Conservation (phyloP, 2,329 filamentous ascomycete species). For the Dactylellina cionopaga region DNA sequence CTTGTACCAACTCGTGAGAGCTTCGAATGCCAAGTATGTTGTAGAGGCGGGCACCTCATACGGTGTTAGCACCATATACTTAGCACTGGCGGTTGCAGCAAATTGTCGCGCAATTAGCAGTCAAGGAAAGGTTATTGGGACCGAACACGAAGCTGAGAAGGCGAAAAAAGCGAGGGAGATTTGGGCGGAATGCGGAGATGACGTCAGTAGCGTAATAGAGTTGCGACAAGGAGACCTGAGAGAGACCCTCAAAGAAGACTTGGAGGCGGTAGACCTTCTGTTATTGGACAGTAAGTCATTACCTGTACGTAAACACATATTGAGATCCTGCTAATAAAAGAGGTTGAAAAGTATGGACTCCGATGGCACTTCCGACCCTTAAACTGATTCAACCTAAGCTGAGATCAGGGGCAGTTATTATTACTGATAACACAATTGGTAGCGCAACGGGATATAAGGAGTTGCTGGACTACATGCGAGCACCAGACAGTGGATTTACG, state of each 20-base stretch:
- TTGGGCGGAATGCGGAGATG: slow-evolving; percentile 66
- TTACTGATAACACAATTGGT: slow-evolving; percentile 65
- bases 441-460: slow-evolving; percentile 63
- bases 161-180: slow-evolving; percentile 66
- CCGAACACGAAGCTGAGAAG: slow-evolving; percentile 70
- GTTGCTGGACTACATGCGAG: slow-evolving; percentile 63
- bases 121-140: slow-evolving; percentile 67
- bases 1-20: slow-evolving; percentile 67
- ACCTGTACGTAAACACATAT: not conserved
- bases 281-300: slow-evolving; percentile 69
- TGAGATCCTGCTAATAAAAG: too few species aligned
- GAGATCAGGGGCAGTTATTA: slow-evolving; percentile 64
- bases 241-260: slow-evolving; percentile 66
- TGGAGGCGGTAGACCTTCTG: slow-evolving; percentile 68
- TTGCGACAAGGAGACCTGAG: slow-evolving; percentile 69
- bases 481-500: slow-evolving; percentile 65
- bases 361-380: slow-evolving; percentile 67
- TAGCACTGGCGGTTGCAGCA: slow-evolving; percentile 68
- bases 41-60: slow-evolving; percentile 72
- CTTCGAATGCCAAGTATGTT: slow-evolving; percentile 65
- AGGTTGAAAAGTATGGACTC: slow-evolving; percentile 66
- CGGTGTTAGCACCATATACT: slow-evolving; percentile 71
- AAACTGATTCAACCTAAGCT: slow-evolving; percentile 64
- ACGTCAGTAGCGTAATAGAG: slow-evolving; percentile 66
- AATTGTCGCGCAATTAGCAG: slow-evolving; percentile 61